Evolutionary conservation across 805 yeast genomes (phyloP), one percentile per base, ranked within the genome.

Genomic region (Clavispora asparagi): DNA sequence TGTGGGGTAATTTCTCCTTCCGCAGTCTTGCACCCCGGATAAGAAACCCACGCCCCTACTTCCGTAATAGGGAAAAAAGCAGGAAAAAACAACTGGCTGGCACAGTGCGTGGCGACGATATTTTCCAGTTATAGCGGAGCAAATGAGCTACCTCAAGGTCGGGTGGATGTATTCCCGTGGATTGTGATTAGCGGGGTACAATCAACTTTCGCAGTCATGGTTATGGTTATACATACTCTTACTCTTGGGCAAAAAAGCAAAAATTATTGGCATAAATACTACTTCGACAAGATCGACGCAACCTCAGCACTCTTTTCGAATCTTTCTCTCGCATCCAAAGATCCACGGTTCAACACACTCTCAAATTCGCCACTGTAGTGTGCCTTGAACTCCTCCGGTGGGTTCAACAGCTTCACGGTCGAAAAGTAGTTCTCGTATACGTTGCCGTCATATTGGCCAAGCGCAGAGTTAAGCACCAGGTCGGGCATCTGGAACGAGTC

Each of bases 311-410:
- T 35, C 42, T 43, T 45, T 45, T 53, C 59, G 33, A 17, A 46
- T 29, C 59, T 39, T 40, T 50, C 47, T 31, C 59, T 49, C 23
- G 45, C 46, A 14, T 48, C 54, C 37, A 48, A 42, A 2, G 52
- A 39, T 9, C 52, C 44, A 31, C 59, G 46, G 49, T 40, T 42
- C 54, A 55, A 53, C 7, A 48, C 52, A 3, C 42, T 28, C 45
- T 55, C 59, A 14, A 55, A 53, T 47, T 51, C 59, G 9, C 49
- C 52, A 40, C 57, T 53, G 50, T 55, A 55, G 10, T 56, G 57
- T 5, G 59, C 59, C 53, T 55, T 55, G 31, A 50, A 43, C 25
- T 46, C 31, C 37, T 45, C 50, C 7, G 51, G 53, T 9, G 57
- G 57, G 44, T 55, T 55, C 51, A 48, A 48, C 31, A 44, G 39